phyloP scores from a whole-genome alignment of 495 filamentous ascomycete genomes.

The Aspergillus steynii region DNA sequence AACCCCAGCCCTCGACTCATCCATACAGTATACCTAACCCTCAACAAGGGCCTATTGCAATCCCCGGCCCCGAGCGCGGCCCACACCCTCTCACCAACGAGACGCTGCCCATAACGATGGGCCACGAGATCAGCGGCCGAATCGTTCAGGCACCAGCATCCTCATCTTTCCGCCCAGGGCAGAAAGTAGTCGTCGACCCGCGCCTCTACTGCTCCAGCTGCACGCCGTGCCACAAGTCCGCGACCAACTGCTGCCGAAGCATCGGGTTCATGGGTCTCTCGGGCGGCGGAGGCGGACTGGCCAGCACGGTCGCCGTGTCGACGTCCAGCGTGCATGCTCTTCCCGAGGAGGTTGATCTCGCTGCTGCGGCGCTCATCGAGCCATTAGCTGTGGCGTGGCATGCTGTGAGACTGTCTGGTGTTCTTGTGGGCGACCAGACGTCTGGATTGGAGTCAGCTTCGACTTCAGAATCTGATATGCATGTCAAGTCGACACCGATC shows the following conservation, averaged over 20 bases:
- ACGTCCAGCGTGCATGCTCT: constrained; percentile 10
- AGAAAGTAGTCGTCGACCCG: constrained; percentile 40
- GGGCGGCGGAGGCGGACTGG: constrained; percentile 28
- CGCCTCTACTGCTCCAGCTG: constrained; percentile 52
- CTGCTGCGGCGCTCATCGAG: constrained; percentile 52
- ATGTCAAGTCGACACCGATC: constrained; percentile 42
- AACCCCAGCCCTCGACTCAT: constrained; percentile 7
- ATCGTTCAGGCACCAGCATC: constrained; percentile 7
- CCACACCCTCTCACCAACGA: constrained; percentile 54
- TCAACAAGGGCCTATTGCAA: constrained; percentile 12
- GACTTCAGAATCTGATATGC: neutral
- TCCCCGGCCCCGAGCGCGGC: constrained; percentile 17
- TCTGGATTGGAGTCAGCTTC: too few relatives aligned
- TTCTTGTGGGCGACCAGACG: constrained; percentile 19
- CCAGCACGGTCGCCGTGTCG: constrained; percentile 12
- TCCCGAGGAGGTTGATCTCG: constrained; percentile 30
- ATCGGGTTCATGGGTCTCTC: constrained; percentile 52
- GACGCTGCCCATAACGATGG: constrained; percentile 48
- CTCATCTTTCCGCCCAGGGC: constrained; percentile 5
- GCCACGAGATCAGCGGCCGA: constrained; percentile 53
- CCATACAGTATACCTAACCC: neutral
- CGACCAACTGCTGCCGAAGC: constrained; percentile 48
- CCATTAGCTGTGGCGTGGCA: constrained; percentile 62
- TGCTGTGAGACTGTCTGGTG: constrained; percentile 47
- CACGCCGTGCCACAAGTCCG: constrained; percentile 38